Base-by-base conservation (phyloP, 495 filamentous ascomycete genomes). In the Penicillium egyptiacum region DNA sequence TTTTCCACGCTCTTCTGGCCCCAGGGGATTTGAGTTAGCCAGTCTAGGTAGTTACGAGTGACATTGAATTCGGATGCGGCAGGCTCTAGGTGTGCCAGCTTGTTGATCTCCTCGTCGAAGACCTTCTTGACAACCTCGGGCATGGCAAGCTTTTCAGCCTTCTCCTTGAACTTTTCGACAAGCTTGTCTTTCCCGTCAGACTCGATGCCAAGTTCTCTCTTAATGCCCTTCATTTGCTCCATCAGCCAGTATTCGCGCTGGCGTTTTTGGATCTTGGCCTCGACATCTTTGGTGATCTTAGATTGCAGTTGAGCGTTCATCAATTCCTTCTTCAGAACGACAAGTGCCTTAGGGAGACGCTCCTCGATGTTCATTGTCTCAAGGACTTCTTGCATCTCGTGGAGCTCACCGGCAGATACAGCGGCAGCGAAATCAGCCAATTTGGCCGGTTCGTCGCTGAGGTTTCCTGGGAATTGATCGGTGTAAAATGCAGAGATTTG, bases 181-280 rank as follows among this genome's bases (percentile, higher is more conserved):
- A 99, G 81, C 73, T 96, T 97, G 57, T 99, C 94, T 71, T 96
- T 99, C 31, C 95, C 94, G 65, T 99, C 94, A 4, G 90, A 94
- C 71, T 98, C 95, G 53, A 97, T 91, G 14, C 95, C 95, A 20
- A 99, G 81, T 70, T 99, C 95, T 52, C 93, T 81, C 57, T 89
- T 86, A 65, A 99, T 98, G n/a, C 91, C 95, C 75, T 97, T 98
- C 92, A 98, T 95, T 66, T 99, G 95, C 71, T 99, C 94, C 90
- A 94, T 93, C 19, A 99, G 77, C 90, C 91, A 99, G 76, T 99
- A 99, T 66, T 99, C 95, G 28, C 94, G 86, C 68, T 99, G 94
- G 11, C 94, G 87, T 75, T 98, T 97, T 63, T 95, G 92, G 56
- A 99, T 99, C 75, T 96, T 96, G 58, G 81, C 88, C 71, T 99